These are phyloP conservation scores for Fraxinus angustifolia DNA, from an alignment of 305 asterid genomes.

Conservation along the genomic window DNA sequence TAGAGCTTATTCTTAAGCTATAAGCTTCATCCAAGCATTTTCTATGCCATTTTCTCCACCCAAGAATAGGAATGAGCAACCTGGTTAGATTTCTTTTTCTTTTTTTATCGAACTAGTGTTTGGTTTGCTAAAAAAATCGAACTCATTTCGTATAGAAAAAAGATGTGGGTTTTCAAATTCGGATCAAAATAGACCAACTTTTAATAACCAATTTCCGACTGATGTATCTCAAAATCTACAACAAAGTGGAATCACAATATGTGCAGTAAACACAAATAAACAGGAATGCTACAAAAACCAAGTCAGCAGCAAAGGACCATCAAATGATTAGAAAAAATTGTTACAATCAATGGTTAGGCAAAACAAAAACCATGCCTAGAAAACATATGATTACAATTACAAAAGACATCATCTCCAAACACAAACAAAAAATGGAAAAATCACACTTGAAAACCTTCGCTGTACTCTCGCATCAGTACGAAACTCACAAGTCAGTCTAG, in stretches of 20 bases:
- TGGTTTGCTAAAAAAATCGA: background rate
- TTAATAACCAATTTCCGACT: background rate
- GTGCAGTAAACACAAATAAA: background rate
- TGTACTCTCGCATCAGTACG: slow-evolving; percentile 34
- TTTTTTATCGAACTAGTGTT: background rate
- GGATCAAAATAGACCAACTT: background rate
- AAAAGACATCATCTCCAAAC: slow-evolving; percentile 25
- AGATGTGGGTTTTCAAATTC: background rate
- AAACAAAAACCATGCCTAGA: slow-evolving; percentile 70
- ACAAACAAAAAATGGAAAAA: slow-evolving; percentile 13
- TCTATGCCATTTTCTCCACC: background rate
- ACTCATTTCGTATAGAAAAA: background rate
- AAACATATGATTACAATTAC: slow-evolving; percentile 32
- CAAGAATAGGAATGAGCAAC: background rate
- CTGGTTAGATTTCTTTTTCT: background rate
- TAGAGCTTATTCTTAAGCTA: background rate
- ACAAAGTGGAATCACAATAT: background rate
- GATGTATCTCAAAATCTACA: background rate
- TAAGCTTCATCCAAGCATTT: background rate
- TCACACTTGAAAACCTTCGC: slow-evolving; percentile 36
- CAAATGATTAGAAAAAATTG: slow-evolving; percentile 42
- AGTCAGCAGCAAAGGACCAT: slow-evolving; percentile 31
- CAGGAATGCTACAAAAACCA: slow-evolving; percentile 11
- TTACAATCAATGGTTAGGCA: slow-evolving; percentile 71
- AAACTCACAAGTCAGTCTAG: slow-evolving; percentile 28